Base-by-base conservation (phyloP, 2,329 filamentous ascomycete genomes). In the Penicillium sp. region DNA sequence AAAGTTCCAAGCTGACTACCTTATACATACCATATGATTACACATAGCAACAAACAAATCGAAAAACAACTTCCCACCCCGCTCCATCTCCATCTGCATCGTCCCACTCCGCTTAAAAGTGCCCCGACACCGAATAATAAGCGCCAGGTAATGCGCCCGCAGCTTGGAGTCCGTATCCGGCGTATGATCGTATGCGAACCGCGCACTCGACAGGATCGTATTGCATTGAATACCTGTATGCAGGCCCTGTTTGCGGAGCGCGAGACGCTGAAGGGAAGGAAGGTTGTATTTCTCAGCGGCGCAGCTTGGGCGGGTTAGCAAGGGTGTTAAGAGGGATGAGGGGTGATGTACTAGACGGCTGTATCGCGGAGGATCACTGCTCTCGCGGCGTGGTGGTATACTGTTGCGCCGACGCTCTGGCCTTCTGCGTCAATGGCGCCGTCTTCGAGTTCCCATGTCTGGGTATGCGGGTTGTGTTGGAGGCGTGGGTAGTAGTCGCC, bases 81-180 rank as follows among this genome's bases (percentile, higher is more conserved):
- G 81, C 67, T 86, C 86, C 89, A 96, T 95, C 73, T 95, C 89
- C 57, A 87, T 81, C 71, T 95, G 90, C 89, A 95, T 95, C 3
- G 89, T 95, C 44, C 89, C 89, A 69, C 89, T 95, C 45, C 88
- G 79, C 77, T 95, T 95, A 72, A 96, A 95, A 2, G 88, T 95
- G 63, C 81, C 80, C 56, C 90, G 81, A 59, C 85, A 88, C 55
- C 89, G 84, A 65, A 95, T 94, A 70, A 95, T 95, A 63, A 95
- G 81, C 14, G 90, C 89, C 29, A 95, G 82, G 60, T 95, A 96
- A 69, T 95, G 89, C 20, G 89, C 89, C 49, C 90, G 80, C 44
- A 95, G 77, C 69, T 90, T 90, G n/a, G 87, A 91, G 74, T 95
- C 90, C 18, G 77, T 87, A 64, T 95, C 88, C 3, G 89, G 88